These are phyloP conservation scores for Biscogniauxia mediterranea DNA, from an alignment of 2,329 filamentous ascomycete species.

Conservation along the genomic window DNA sequence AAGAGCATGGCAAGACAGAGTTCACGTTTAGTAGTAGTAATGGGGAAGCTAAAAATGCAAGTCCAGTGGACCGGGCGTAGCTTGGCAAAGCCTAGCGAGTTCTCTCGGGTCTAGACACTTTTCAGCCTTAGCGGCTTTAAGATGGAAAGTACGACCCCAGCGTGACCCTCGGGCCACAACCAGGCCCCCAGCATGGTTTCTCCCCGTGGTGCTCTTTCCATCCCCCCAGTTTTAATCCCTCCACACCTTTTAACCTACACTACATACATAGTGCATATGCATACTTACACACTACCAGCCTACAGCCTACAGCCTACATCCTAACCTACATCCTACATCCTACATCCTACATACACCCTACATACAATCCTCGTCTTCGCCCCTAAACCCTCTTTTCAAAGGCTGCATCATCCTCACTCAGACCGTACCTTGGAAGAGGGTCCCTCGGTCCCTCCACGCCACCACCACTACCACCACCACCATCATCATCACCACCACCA, in stretches of 20 bases:
- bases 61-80: conserved; percentile 3
- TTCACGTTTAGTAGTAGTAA: neutral
- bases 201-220: neutral
- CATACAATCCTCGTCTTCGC: too few species aligned
- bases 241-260: neutral
- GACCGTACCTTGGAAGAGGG: too few species aligned
- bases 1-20: neutral
- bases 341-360: too few species aligned
- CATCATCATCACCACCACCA: too few species aligned
- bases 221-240: neutral
- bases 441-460: too few species aligned
- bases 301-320: too few species aligned
- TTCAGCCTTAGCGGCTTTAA: conserved; percentile 25
- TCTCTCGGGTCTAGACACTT: conserved; percentile 19
- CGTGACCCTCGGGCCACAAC: neutral
- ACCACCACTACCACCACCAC: too few species aligned
- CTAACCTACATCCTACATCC: too few species aligned
- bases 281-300: too few species aligned
- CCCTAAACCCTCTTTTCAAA: too few species aligned
- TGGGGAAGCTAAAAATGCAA: conserved; percentile 2
- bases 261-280: neutral
- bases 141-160: conserved; percentile 2
- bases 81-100: neutral
- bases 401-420: too few species aligned
- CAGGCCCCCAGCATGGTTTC: neutral